Evolutionary conservation across 106 monocot species (phyloP).

Genomic region (Dactylorhiza incarnata): DNA sequence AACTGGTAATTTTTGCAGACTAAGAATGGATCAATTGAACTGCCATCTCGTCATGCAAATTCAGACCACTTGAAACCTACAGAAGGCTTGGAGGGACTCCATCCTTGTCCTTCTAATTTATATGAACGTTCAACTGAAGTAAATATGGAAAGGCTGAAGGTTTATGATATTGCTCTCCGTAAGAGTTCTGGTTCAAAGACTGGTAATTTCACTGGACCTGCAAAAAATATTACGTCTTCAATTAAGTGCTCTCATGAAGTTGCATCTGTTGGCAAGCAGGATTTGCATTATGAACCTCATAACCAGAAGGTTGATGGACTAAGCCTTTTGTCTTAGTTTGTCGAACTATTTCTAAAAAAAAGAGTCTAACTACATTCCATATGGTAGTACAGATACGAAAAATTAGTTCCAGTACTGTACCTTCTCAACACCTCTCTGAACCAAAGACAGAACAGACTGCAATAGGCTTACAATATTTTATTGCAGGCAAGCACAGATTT

Average conservation of each 20-base stretch:
- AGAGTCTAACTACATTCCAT: conserved; percentile 36
- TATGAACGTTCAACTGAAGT: conserved; percentile 10
- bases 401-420: conserved; percentile 20
- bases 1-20: conserved; percentile 16
- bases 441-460: conserved; percentile 18
- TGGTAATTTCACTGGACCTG: conserved; percentile 7
- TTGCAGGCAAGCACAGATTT: conserved; percentile 39
- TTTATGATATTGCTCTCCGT: not conserved
- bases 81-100: conserved; percentile 14
- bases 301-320: conserved; percentile 50
- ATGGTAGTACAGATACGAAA: conserved; percentile 43
- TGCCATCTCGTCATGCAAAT: not conserved
- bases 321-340: conserved; percentile 42
- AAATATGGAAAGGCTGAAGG: conserved; percentile 5
- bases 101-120: conserved; percentile 7
- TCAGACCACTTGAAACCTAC: not conserved
- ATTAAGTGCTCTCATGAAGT: conserved; percentile 16
- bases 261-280: conserved; percentile 19
- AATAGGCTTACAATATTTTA: conserved; percentile 23
- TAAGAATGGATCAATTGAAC: conserved; percentile 19
- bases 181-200: not conserved
- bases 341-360: conserved; percentile 17
- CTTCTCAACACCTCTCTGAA: conserved; percentile 16
- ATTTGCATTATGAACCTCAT: conserved; percentile 20
- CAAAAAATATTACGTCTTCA: conserved; percentile 9